A percentile compares a stretch with the other conserved stretches of the same genome.
Conservation (phyloP, 495 filamentous ascomycete genomes). For the Podospora sp. region DNA sequence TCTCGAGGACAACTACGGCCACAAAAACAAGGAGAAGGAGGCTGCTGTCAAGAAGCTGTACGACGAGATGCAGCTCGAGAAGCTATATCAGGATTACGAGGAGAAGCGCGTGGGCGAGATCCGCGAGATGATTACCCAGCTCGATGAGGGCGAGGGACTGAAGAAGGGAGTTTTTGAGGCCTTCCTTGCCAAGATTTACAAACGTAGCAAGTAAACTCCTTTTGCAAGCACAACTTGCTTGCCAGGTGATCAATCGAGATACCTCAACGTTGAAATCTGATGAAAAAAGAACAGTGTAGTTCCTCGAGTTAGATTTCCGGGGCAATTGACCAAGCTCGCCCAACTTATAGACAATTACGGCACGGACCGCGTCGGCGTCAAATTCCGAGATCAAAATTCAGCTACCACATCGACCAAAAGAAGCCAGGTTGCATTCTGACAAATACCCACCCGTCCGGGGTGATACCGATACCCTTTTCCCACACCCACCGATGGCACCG, state of each 20-base stretch:
- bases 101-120: constrained; percentile 78
- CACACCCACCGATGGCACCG: neutral
- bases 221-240: neutral
- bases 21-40: constrained; percentile 80
- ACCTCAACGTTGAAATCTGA: neutral
- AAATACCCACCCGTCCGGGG: neutral
- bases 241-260: neutral
- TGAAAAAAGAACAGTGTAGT: neutral
- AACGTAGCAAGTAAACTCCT: constrained; percentile 75
- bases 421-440: neutral
- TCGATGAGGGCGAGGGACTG: constrained; percentile 83
- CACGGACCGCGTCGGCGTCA: neutral
- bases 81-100: constrained; percentile 84
- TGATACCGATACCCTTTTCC: neutral
- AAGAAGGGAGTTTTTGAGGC: constrained; percentile 87
- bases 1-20: constrained; percentile 84
- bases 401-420: neutral
- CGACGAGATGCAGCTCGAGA: constrained; percentile 78
- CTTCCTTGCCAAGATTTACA: constrained; percentile 96
- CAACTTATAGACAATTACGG: neutral
- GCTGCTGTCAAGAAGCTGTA: constrained; percentile 84
- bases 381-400: neutral
- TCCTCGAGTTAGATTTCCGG: neutral
- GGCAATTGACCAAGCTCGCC: neutral
- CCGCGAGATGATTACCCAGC: constrained; percentile 67